Evolutionary conservation across 257 asterid species (phyloP).

Genomic region (Handroanthus guayacan): DNA sequence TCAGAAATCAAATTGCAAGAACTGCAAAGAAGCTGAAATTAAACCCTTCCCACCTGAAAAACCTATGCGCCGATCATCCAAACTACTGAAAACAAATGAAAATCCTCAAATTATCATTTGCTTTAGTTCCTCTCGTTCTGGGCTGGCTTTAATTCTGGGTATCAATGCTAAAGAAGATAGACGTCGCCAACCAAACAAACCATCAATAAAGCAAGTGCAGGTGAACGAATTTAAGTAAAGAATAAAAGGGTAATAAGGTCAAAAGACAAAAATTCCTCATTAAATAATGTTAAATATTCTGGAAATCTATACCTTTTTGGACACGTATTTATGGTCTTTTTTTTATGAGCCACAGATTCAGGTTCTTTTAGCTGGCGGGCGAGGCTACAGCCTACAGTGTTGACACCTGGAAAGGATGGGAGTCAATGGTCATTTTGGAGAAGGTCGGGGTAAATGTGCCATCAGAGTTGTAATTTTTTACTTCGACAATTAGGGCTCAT

Average conservation of each 20-base stretch:
- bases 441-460: neutral
- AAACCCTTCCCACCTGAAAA: slow-evolving; percentile 27
- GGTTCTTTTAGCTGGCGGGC: neutral
- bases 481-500: too few relatives aligned
- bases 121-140: neutral
- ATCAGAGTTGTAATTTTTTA: neutral
- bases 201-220: neutral
- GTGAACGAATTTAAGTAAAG: neutral
- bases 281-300: neutral
- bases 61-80: slow-evolving; percentile 18
- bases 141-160: slow-evolving; percentile 4
- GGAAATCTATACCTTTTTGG: neutral
- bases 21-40: slow-evolving; percentile 5
- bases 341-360: slow-evolving; percentile 15
- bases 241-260: neutral
- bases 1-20: slow-evolving; percentile 14
- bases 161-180: neutral
- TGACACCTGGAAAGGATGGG: neutral
- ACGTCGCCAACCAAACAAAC: neutral
- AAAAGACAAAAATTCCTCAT: neutral
- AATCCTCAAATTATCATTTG: neutral
- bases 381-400: neutral
- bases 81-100: neutral
- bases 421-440: neutral
- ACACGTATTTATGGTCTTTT: neutral